phyloP scores from a whole-genome alignment of 257 asterid genomes.

The Solanum rostratum region DNA sequence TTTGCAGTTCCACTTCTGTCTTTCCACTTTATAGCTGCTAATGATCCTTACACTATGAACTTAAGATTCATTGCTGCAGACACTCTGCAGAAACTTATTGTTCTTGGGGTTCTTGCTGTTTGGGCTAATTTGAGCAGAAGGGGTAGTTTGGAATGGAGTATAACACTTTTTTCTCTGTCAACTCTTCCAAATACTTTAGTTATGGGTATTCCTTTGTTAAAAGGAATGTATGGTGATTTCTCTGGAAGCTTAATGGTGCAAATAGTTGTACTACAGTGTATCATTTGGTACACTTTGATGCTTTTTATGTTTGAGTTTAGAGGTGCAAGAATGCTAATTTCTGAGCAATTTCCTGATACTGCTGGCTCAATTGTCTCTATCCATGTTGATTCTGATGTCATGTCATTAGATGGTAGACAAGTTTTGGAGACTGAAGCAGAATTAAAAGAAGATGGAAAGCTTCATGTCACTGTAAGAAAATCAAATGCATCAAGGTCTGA shows the following conservation, averaged over 20 bases:
- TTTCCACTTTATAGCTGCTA: constrained; percentile 75
- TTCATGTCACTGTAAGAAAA: constrained; percentile 68
- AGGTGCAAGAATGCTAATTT: constrained; percentile 58
- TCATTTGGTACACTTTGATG: constrained; percentile 88
- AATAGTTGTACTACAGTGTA: constrained; percentile 84
- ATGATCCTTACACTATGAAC: constrained; percentile 74
- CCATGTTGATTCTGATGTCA: constrained; percentile 76
- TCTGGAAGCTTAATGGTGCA: constrained; percentile 82
- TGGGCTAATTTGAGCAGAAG: constrained; percentile 47
- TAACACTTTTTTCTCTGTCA: constrained; percentile 72
- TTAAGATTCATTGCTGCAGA: constrained; percentile 81
- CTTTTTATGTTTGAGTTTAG: constrained; percentile 84
- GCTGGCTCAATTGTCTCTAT: constrained; percentile 83
- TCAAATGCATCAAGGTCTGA: constrained; percentile 82
- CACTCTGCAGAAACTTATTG: constrained; percentile 62
- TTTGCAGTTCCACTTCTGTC: constrained; percentile 88
- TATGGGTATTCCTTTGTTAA: constrained; percentile 80
- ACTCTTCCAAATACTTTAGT: constrained; percentile 88
- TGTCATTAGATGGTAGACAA: constrained; percentile 73
- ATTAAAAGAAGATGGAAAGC: constrained; percentile 65
- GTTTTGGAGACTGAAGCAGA: constrained; percentile 70
- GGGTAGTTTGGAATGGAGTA: constrained; percentile 81
- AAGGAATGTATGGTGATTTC: constrained; percentile 76
- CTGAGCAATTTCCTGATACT: constrained; percentile 82
- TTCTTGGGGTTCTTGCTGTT: constrained; percentile 37